Percentiles rank a stretch among this genome's conserved stretches.
Evolutionary conservation across 2,329 filamentous ascomycete genomes (phyloP).

Genomic region (Fusarium mangiferae): DNA sequence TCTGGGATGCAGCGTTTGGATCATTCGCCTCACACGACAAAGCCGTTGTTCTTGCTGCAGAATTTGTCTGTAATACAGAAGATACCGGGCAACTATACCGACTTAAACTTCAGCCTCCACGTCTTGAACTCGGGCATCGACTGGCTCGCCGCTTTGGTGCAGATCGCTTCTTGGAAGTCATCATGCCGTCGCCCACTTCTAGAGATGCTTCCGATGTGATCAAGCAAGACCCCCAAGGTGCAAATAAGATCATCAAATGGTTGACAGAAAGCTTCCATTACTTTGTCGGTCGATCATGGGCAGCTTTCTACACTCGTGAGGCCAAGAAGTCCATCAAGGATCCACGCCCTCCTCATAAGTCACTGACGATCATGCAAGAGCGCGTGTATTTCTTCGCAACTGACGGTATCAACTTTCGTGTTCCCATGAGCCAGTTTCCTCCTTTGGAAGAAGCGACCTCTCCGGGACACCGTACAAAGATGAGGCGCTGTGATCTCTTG

Average conservation of each 20-base stretch:
- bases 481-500: slow-evolving; percentile 56
- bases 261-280: slow-evolving; percentile 48
- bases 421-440: slow-evolving; percentile 28
- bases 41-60: slow-evolving; percentile 56
- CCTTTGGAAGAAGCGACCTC: slow-evolving; percentile 39
- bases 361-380: slow-evolving; percentile 47
- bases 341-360: slow-evolving; percentile 33
- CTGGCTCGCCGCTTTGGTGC: slow-evolving; percentile 65
- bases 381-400: slow-evolving; percentile 66
- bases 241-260: slow-evolving; percentile 47
- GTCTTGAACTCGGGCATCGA: slow-evolving; percentile 61
- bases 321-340: slow-evolving; percentile 53
- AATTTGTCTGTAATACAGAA: slow-evolving; percentile 52
- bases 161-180: slow-evolving; percentile 68
- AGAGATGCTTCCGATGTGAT: slow-evolving; percentile 43
- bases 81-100: slow-evolving; percentile 55
- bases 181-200: slow-evolving; percentile 57
- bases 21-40: slow-evolving; percentile 50
- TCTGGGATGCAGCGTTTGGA: slow-evolving; percentile 58
- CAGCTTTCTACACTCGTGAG: slow-evolving; percentile 57
- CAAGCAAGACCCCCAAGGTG: slow-evolving; percentile 46
- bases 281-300: slow-evolving; percentile 60
- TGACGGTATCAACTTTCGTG: slow-evolving; percentile 57
- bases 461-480: slow-evolving; percentile 42
- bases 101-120: slow-evolving; percentile 60